These are phyloP conservation scores for Naganishia sp. DNA, from an alignment of 1,284 basidiomycete genomes.

Conservation along the genomic window DNA sequence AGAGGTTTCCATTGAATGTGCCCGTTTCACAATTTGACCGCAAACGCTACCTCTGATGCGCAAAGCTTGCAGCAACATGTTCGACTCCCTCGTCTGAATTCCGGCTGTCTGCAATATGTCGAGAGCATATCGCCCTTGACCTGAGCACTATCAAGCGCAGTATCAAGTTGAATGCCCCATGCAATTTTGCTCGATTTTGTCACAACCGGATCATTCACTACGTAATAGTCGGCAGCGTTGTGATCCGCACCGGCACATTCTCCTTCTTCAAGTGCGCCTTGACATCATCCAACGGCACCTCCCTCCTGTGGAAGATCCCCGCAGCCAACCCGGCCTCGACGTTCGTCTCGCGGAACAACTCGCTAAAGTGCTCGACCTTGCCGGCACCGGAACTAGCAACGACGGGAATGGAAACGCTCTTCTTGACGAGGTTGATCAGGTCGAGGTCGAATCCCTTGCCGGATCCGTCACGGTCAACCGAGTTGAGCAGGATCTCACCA, in stretches of 20 bases:
- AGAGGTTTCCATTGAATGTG: no score
- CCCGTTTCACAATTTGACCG: no score
- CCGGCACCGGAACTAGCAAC: slow-evolving; percentile 95
- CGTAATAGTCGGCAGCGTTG: slow-evolving; percentile 29
- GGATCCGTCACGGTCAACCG: slow-evolving; percentile 94
- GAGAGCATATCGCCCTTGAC: no score
- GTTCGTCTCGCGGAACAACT: slow-evolving; percentile 75
- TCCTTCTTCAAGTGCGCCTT: slow-evolving; percentile 63
- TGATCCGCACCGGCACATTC: slow-evolving; percentile 55
- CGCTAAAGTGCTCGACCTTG: slow-evolving; percentile 73
- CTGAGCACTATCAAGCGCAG: background rate
- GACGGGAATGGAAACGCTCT: slow-evolving; percentile 81
- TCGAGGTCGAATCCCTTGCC: slow-evolving; percentile 90
- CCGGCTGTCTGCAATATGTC: no score
- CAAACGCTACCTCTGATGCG: no score
- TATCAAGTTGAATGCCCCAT: background rate
- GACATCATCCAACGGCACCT: slow-evolving; percentile 71
- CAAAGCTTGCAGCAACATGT: no score
- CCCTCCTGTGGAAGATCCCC: slow-evolving; percentile 92
- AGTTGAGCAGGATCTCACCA: slow-evolving; percentile 93
- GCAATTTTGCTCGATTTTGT: background rate
- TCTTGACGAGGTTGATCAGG: slow-evolving; percentile 74
- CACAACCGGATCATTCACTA: background rate
- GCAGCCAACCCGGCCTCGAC: slow-evolving; percentile 95
- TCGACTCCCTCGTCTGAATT: no score